Evolutionary conservation across 805 yeast species (phyloP), one percentile per base, ranked within the genome.

Genomic region (Clavispora vitiphila): DNA sequence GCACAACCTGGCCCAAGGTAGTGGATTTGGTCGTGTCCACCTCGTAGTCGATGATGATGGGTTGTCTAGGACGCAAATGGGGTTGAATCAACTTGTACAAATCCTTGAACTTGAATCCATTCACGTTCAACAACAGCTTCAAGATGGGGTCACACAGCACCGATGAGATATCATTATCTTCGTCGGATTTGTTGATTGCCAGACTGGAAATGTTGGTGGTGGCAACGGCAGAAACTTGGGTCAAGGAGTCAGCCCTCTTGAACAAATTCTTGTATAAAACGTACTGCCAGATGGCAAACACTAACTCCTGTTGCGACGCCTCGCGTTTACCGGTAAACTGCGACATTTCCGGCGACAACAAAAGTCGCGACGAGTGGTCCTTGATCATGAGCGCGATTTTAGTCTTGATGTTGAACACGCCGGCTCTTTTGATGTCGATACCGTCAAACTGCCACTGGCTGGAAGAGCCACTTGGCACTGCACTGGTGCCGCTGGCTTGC

Each of bases 291-390:
- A 87, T 61, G 9, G 80, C 74, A 52, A 78, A 89, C 35, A 86
- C 83, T 35, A 87, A 80, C 42, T 87, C 96, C 44, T 91, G 95
- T 58, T 89, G 89, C 5, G 95, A 83, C 24, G 86, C 82, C 58
- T 87, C 95, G 21, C 72, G 67, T 26, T 78, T 73, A 18, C 97
- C 97, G 24, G 88, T 67, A 35, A 93, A 71, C 39, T 77, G 74
- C 4, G 90, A 71, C 61, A 93, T 65, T 21, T 57, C 81, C 9
- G 81, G 78, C 15, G 85, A 76, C 34, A 88, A 73, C 54, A 75
- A 77, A 41, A 83, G 74, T 51, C 76, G 76, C 32, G 81, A 75
- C 6, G 96, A 86, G 46, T 74, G 78, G 54, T 83, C 86, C 56
- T 85, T 86, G 62, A 88, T 82, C 65, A 50, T 74, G 42, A 93